These are phyloP conservation scores for Arthromyces matolae DNA, from an alignment of 768 basidiomycete genomes.

Conservation along the genomic window DNA sequence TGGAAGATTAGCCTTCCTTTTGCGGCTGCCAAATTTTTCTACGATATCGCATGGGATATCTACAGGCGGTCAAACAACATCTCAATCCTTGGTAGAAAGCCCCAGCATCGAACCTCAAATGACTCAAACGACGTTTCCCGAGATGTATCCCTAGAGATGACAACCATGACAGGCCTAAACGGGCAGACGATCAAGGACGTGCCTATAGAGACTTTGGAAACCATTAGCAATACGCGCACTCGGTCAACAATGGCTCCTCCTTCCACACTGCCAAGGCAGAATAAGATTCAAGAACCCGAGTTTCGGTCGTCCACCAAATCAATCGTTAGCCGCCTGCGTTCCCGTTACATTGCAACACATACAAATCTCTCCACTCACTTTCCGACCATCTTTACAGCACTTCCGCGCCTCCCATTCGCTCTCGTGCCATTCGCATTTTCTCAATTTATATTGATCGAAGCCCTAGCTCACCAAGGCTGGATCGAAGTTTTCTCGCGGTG, in stretches of 20 bases:
- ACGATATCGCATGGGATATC: slow-evolving; percentile 62
- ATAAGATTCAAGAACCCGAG: too few relatives aligned
- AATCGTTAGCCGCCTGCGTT: slow-evolving; percentile 3
- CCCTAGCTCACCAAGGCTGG: slow-evolving; percentile 80
- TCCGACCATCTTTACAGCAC: slow-evolving; percentile 66
- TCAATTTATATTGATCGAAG: slow-evolving; percentile 92
- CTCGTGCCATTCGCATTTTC: slow-evolving; percentile 91
- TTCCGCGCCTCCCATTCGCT: slow-evolving; percentile 70
- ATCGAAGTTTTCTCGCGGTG: slow-evolving; percentile 76
- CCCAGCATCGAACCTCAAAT: slow-evolving; percentile 17
- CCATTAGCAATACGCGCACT: slow-evolving; percentile 10
- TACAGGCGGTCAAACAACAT: slow-evolving; percentile 36
- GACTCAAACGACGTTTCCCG: background rate
- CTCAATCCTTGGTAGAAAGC: slow-evolving; percentile 18
- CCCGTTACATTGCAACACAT: slow-evolving; percentile 6
- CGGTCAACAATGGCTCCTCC: slow-evolving; percentile 12
- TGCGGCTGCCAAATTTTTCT: slow-evolving; percentile 64
- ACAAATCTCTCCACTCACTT: slow-evolving; percentile 38
- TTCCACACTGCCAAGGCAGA: too few relatives aligned
- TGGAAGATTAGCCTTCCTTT: slow-evolving; percentile 86
- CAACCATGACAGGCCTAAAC: background rate
- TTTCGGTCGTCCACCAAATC: slow-evolving; percentile 7
- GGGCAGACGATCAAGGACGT: background rate
- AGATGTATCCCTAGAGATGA: background rate
- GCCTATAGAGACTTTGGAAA: slow-evolving; percentile 9